These are phyloP conservation scores for Petunia axillaris DNA, from an alignment of 257 asterid genomes.

Conservation along the genomic window DNA sequence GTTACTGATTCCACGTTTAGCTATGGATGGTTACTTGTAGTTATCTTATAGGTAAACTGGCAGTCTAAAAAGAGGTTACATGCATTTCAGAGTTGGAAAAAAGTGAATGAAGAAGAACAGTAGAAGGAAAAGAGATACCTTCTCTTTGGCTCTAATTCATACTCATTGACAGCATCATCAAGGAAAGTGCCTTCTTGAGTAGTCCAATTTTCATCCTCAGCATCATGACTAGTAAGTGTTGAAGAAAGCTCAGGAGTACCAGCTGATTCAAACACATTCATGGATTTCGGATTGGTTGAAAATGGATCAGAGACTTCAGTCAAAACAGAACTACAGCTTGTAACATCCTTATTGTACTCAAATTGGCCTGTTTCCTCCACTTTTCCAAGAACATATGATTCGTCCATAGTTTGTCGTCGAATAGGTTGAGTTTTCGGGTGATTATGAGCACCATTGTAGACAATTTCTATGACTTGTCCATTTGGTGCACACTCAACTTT, in stretches of 20 bases:
- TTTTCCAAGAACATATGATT: slow-evolving; percentile 27
- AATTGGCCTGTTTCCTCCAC: slow-evolving; percentile 34
- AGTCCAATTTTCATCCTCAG: slow-evolving; percentile 44
- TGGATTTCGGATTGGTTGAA: slow-evolving; percentile 25
- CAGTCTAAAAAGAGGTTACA: not conserved
- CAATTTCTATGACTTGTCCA: slow-evolving; percentile 73
- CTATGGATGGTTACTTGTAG: not conserved
- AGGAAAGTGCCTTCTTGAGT: slow-evolving; percentile 51
- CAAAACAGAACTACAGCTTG: slow-evolving; percentile 28
- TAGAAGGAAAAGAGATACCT: slow-evolving; percentile 43
- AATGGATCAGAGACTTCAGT: slow-evolving; percentile 41
- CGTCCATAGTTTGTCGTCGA: slow-evolving; percentile 20
- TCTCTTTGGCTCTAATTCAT: slow-evolving; percentile 56
- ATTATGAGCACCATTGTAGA: slow-evolving; percentile 55
- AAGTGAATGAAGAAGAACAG: not conserved
- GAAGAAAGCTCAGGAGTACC: slow-evolving; percentile 45
- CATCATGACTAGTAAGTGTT: slow-evolving; percentile 37
- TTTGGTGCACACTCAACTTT: slow-evolving; percentile 64
- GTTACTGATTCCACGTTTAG: not conserved
- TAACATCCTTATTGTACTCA: slow-evolving; percentile 24
- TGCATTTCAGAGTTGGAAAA: not conserved
- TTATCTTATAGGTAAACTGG: not conserved
- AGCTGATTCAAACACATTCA: slow-evolving; percentile 30
- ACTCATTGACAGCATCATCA: slow-evolving; percentile 52
- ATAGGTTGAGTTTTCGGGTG: slow-evolving; percentile 37